Evolutionary conservation across 257 asterid species (phyloP).

Genomic region (Sherardia arvensis): DNA sequence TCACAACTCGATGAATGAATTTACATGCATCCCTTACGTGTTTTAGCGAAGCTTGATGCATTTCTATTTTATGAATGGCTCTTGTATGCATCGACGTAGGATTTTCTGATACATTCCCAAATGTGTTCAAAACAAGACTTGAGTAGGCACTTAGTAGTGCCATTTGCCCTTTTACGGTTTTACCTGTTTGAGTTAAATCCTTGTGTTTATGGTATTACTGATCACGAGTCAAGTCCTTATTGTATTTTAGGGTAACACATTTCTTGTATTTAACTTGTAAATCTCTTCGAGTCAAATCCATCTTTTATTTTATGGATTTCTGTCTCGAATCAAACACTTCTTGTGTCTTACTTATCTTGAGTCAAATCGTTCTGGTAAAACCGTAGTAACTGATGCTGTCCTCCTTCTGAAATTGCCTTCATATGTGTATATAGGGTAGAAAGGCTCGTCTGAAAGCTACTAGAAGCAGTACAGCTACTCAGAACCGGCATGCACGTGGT

Average conservation of each 20-base stretch:
- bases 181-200: neutral
- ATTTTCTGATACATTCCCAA: neutral
- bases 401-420: neutral
- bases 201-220: too few species aligned
- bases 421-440: conserved; percentile 53
- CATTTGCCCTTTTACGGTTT: neutral
- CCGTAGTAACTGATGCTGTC: neutral
- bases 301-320: neutral
- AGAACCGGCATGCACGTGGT: conserved; percentile 59
- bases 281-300: neutral
- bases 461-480: conserved; percentile 71
- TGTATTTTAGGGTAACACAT: neutral
- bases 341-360: neutral
- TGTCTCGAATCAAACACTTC: neutral
- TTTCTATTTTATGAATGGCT: neutral
- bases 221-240: too few species aligned
- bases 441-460: conserved; percentile 90
- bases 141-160: neutral
- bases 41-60: neutral
- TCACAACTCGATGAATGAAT: too few species aligned
- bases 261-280: too few species aligned
- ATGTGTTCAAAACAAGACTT: neutral
- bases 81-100: neutral
- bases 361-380: too few species aligned
- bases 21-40: neutral